Conservation (phyloP, 1,139 yeast species). For the Magnusiomyces tetraspermus region DNA sequence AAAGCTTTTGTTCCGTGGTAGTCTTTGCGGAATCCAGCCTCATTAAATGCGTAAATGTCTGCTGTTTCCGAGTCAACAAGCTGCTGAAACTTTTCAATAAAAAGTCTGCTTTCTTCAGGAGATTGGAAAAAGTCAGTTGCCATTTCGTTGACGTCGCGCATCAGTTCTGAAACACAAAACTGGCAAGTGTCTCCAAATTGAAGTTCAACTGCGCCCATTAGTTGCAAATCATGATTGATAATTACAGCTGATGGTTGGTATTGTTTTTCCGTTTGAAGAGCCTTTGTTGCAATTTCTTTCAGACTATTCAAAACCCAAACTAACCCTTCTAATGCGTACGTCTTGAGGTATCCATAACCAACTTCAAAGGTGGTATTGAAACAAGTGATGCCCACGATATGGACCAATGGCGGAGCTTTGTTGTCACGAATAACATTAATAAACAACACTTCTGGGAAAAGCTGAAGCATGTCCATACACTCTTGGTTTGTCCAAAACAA, state of each 20-base stretch:
- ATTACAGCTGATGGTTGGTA: constrained; percentile 14
- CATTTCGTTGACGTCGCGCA: constrained; percentile 12
- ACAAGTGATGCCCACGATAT: constrained; percentile 14
- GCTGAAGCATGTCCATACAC: constrained; percentile 15
- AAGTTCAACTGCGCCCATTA: constrained; percentile 12
- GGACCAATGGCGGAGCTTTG: constrained; percentile 10
- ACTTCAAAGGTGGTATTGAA: constrained; percentile 15
- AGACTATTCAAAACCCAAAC: constrained; percentile 13
- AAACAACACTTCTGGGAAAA: constrained; percentile 14
- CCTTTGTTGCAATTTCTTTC: constrained; percentile 10
- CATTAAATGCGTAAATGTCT: constrained; percentile 13
- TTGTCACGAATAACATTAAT: constrained; percentile 9
- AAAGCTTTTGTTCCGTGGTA: constrained; percentile 9
- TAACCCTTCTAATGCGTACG: constrained; percentile 7
- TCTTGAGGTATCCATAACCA: constrained; percentile 12
- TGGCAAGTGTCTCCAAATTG: constrained; percentile 13
- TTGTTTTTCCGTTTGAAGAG: constrained; percentile 8
- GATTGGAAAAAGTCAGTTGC: constrained; percentile 1
- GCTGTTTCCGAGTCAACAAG: constrained; percentile 15
- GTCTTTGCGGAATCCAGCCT: constrained; percentile 10
- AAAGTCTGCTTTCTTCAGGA: constrained; percentile 5
- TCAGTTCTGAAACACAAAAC: constrained; percentile 13
- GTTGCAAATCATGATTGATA: constrained; percentile 10
- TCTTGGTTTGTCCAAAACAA: constrained; percentile 13
- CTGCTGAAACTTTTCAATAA: constrained; percentile 10